Conservation (phyloP, 2,329 filamentous ascomycete genomes). For the Claviceps spartinae region DNA sequence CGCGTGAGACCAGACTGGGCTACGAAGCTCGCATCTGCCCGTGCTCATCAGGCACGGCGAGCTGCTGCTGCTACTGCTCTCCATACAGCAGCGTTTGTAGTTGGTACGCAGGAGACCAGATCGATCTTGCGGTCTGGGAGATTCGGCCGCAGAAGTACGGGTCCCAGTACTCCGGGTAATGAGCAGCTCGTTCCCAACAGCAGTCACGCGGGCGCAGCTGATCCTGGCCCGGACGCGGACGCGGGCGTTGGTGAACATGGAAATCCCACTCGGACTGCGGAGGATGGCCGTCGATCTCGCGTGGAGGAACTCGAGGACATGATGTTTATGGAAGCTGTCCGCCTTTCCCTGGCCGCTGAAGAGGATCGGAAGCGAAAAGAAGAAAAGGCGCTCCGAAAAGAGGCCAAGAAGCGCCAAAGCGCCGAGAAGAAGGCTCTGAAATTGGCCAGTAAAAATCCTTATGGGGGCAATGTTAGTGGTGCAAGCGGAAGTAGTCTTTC, state of each 20-base stretch:
- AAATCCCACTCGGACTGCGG: constrained; percentile 9
- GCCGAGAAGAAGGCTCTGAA: constrained; percentile 67
- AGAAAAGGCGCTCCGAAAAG: constrained; percentile 41
- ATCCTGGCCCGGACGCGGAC: constrained; percentile 13
- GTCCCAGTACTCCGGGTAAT: constrained; percentile 16
- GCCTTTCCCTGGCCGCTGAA: constrained; percentile 79
- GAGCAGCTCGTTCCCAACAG: constrained; percentile 3
- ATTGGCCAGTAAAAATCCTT: constrained; percentile 34
- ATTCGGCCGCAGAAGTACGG: constrained; percentile 42
- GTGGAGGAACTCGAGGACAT: constrained; percentile 90
- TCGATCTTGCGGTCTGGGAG: constrained; percentile 32
- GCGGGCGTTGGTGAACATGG: constrained; percentile 13
- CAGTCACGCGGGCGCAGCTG: constrained; percentile 2
- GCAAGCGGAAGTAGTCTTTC: constrained; percentile 53
- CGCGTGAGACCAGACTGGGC: constrained; percentile 89
- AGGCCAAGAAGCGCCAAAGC: constrained; percentile 75
- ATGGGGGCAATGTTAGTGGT: constrained; percentile 21
- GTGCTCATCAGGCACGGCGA: constrained; percentile 70
- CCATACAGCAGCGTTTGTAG: constrained; percentile 87
- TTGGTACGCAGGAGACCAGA: constrained; percentile 48
- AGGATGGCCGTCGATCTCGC: constrained; percentile 30
- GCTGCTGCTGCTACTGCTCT: constrained; percentile 88
- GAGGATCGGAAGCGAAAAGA: constrained; percentile 84
- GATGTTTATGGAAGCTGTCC: constrained; percentile 97
- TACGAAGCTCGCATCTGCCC: constrained; percentile 71